phyloP scores from a whole-genome alignment of 169 alveolate genomes.

The Babesia bovis region DNA sequence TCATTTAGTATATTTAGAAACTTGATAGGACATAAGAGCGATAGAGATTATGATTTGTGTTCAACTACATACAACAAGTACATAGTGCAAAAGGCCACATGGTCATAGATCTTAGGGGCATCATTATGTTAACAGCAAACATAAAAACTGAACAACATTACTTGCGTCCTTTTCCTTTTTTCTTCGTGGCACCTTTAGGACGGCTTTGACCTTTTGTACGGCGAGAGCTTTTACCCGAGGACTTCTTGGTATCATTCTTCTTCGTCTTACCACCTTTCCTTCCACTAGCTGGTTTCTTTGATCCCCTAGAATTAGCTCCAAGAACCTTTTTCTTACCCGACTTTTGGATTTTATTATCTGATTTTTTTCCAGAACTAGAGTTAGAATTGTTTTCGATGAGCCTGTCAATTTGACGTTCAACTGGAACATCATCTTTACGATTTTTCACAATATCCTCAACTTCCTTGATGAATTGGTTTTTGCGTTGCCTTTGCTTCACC shows the following conservation, averaged over 20 bases:
- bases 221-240: neutral
- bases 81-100: too few species aligned
- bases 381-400: slow-evolving; percentile 19
- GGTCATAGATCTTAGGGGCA: too few species aligned
- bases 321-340: neutral
- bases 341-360: neutral
- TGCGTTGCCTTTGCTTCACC: slow-evolving; percentile 39
- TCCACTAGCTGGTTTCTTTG: neutral
- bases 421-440: neutral
- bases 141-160: too few species aligned
- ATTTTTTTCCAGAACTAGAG: neutral
- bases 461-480: slow-evolving; percentile 58
- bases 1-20: too few species aligned
- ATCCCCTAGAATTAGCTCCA: neutral
- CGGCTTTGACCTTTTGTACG: slow-evolving; percentile 11
- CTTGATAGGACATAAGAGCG: too few species aligned
- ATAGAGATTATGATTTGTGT: too few species aligned
- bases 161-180: slow-evolving; percentile 1
- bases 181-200: neutral
- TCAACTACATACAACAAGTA: too few species aligned
- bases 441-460: slow-evolving; percentile 10
- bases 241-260: neutral
- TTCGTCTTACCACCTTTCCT: neutral
- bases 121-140: too few species aligned
- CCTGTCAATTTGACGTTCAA: slow-evolving; percentile 22